A percentile compares a stretch with the other conserved stretches of the same genome.
Evolutionary conservation across 768 basidiomycete genomes (phyloP).

Genomic region (Boletus subparvulus): DNA sequence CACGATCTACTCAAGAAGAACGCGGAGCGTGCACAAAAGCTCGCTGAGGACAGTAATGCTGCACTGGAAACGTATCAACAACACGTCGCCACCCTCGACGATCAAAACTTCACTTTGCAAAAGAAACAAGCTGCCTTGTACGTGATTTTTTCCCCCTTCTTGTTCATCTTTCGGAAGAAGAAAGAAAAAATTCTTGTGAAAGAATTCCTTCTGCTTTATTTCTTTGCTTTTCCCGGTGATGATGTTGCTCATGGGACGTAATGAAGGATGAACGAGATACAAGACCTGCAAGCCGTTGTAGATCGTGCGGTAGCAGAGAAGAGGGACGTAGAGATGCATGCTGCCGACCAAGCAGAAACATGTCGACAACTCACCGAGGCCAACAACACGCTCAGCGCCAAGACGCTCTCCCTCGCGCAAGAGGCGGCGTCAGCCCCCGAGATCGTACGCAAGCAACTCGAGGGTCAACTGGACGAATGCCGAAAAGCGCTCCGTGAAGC

Average conservation of each 20-base stretch:
- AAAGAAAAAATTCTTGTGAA: not conserved
- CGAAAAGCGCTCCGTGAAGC: conserved; percentile 62
- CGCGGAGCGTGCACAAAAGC: conserved; percentile 86
- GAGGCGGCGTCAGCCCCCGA: conserved; percentile 38
- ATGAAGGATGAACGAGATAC: conserved; percentile 64
- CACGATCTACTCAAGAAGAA: conserved; percentile 91
- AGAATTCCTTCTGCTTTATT: not conserved
- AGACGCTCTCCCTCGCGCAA: conserved; percentile 51
- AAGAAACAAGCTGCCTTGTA: conserved; percentile 59
- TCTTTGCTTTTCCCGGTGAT: not conserved
- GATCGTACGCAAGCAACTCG: conserved; percentile 60
- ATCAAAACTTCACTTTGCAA: conserved; percentile 57
- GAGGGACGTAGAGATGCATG: conserved; percentile 63
- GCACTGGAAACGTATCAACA: conserved; percentile 90
- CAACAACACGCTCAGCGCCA: conserved; percentile 74
- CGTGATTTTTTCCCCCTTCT: conserved; percentile 31
- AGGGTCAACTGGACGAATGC: conserved; percentile 60
- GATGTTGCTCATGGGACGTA: not conserved
- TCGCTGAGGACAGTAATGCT: conserved; percentile 76
- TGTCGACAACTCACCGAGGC: conserved; percentile 72
- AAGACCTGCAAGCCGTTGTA: conserved; percentile 56
- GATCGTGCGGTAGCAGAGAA: conserved; percentile 64
- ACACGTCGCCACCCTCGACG: conserved; percentile 79
- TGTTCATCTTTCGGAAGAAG: not conserved
- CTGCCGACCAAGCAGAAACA: conserved; percentile 72